Evolutionary conservation across 805 yeast species (phyloP), one percentile per base, ranked within the genome.

Genomic region (Phaffomyces opuntiae): DNA sequence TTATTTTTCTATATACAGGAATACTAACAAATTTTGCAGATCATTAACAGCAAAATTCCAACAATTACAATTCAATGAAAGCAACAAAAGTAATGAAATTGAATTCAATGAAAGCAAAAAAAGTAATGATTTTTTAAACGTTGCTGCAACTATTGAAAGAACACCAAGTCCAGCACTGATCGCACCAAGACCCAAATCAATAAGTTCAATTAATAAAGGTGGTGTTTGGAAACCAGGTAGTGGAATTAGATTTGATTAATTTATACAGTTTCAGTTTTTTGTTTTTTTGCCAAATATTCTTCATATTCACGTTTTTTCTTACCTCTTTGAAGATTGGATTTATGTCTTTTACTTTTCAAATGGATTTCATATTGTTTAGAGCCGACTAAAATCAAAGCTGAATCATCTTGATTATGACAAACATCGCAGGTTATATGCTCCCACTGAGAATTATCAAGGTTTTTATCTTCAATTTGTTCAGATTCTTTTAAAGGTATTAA

Each of bases 351-450:
- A 47, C 96, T 81, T 17, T 67, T 65, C 40, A 80, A 48, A 63
- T 91, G 99, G 5, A 75, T 72, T 7, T 76, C 62, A 82, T 87
- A 87, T 42, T 74, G 83, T 1, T 77, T 75, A 42, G 76, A 80
- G 0, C 97, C 97, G 8, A 93, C 79, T 1, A 84, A 74, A 0
- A 88, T 72, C 13, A 83, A 61, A 1, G 76, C 71, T 3, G 78
- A 70, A 1, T 80, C 79, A 5, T 72, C 69, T 33, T 69, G 66
- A 51, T 79, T 82, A 7, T 62, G 64, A 60, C 99, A 91, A 1
- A 72, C 62, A 1, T 76, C 75, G 61, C 99, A 91, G 17, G 64
- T 64, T 54, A 67, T 75, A 50, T 87, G 95, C 43, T 76, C 71
- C 93, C 95, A 86, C 51, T 73, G 62, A 13, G 45, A 38, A 3